Base-by-base conservation (phyloP, 2,329 filamentous ascomycete species). In the Metarhizium sp. region DNA sequence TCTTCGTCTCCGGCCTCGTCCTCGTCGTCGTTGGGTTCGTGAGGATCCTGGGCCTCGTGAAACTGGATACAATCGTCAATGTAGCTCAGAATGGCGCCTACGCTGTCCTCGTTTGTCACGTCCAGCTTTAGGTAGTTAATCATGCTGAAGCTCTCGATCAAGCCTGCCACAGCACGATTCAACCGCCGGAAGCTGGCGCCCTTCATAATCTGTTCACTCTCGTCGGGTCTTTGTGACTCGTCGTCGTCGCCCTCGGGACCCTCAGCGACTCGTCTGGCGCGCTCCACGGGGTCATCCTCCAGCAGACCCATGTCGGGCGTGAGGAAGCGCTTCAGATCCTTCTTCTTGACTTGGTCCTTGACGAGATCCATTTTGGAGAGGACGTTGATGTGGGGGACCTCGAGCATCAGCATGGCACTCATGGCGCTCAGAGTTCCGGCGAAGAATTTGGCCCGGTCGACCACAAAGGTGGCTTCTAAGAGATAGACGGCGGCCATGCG, bases 341-440 rank as follows among this genome's bases (percentile, higher is more conserved):
- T 87, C 71, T 90, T 90, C 57, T 86, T 85, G 30, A 97, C 82
- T 71, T 94, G 89, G 43, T 89, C 90, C 69, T 94, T 94, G 61
- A 97, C 85, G 58, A 97, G 81, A 69, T 99, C 94, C 92, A 97
- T 97, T 75, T 99, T 99, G 67, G 88, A 95, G 55, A 99, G 76
- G 58, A 99, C 87, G 69, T 99, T 99, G 67, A 99, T 84, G 68
- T 99, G 94, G 4, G 94, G 94, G 60, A 97, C 84, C 73, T 97
- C 94, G 59, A 99, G 82, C 90, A 97, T 94, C 65, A 99, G 84
- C 94, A 99, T 99, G 60, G 94, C 92, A 66, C 89, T 95, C 94
- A 99, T 97, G 61, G 94, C 94, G 67, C 88, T 94, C 58, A 99
- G 77, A 0, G 94, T 96, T 13, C 94, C 94, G 0, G 94, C 87